A percentile compares a stretch with the other conserved stretches of the same genome.
Evolutionary conservation across 2,329 filamentous ascomycete genomes (phyloP).

Genomic region (Fusarium sp.): DNA sequence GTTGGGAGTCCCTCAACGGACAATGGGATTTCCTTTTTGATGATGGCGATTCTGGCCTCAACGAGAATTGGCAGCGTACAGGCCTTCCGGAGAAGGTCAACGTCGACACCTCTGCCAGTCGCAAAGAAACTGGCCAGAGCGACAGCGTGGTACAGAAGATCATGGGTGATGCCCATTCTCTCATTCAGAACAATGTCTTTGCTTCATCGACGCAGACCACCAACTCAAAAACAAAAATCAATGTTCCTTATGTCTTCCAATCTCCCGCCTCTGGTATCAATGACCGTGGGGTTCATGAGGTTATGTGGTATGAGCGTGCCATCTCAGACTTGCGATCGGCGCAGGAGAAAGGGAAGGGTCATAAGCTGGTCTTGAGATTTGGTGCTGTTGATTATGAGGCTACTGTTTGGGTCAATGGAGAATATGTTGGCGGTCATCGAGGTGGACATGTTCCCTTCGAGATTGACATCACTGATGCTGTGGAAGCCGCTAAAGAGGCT

Average conservation of each 20-base stretch:
- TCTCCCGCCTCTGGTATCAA: constrained; percentile 71
- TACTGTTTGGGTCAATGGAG: constrained; percentile 66
- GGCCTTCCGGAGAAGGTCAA: constrained; percentile 60
- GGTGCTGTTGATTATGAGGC: constrained; percentile 73
- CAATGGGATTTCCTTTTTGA: constrained; percentile 75
- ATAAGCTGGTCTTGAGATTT: constrained; percentile 64
- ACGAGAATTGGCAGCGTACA: constrained; percentile 63
- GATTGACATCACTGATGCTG: constrained; percentile 67
- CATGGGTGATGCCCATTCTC: constrained; percentile 59
- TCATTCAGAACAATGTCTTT: constrained; percentile 60
- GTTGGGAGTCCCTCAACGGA: constrained; percentile 72
- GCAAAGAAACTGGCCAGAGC: constrained; percentile 50
- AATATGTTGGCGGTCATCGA: constrained; percentile 64
- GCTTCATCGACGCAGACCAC: constrained; percentile 43
- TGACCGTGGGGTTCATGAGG: constrained; percentile 71
- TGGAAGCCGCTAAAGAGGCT: constrained; percentile 43
- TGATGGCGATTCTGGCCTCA: constrained; percentile 69
- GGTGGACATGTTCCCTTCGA: constrained; percentile 71
- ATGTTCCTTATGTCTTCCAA: constrained; percentile 75
- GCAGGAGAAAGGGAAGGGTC: constrained; percentile 54
- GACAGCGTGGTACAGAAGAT: constrained; percentile 57
- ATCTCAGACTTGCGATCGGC: constrained; percentile 62
- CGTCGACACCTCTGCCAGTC: constrained; percentile 38
- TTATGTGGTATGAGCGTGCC: constrained; percentile 73
- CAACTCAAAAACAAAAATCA: constrained; percentile 64